Evolutionary conservation across 805 yeast genomes (phyloP), one percentile per base, ranked within the genome.

Genomic region (Scheffersomyces spartinae): DNA sequence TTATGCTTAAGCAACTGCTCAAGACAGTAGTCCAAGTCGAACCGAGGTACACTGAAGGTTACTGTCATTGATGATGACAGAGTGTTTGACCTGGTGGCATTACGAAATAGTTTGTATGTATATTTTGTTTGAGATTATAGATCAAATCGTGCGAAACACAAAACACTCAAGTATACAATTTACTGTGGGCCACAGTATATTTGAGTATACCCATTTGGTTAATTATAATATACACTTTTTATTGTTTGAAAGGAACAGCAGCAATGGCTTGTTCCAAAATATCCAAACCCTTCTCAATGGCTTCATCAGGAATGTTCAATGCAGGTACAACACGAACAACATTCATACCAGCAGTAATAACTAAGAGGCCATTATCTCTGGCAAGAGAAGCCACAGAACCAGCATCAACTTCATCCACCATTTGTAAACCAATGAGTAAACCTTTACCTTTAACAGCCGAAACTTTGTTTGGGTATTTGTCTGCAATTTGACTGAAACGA

Each of bases 271-370:
- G 47, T 30, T 69, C 77, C 31, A 88, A 68, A 22, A 85, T 69
- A 9, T 63, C 64, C 26, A 91, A 52, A 17, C 97, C 98, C 35
- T 72, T 68, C 22, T 61, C 61, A 21, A 84, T 72, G 20, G 66
- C 71, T 15, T 71, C 74, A 27, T 76, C 74, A 15, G 73, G 75
- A 32, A 86, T 84, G 38, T 79, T 85, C 46, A 91, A 64, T 6
- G 97, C 91, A 17, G 98, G 98, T 16, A 88, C 91, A 35, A 91
- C 64, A 55, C 98, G 72, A 27, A 91, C 59, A 7, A 91, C 88
- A 48, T 85, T 84, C 39, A 80, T 77, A 23, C 97, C 98, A 5
- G 95, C 95, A 12, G 94, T 80, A 29, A 91, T 82, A 13, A 85
- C 71, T 31, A 91, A 59, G 35, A 91, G 58, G 3, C 97, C 96